Evolutionary conservation across 2,329 filamentous ascomycete genomes (phyloP).

Genomic region (Coniochaeta ligniaria): DNA sequence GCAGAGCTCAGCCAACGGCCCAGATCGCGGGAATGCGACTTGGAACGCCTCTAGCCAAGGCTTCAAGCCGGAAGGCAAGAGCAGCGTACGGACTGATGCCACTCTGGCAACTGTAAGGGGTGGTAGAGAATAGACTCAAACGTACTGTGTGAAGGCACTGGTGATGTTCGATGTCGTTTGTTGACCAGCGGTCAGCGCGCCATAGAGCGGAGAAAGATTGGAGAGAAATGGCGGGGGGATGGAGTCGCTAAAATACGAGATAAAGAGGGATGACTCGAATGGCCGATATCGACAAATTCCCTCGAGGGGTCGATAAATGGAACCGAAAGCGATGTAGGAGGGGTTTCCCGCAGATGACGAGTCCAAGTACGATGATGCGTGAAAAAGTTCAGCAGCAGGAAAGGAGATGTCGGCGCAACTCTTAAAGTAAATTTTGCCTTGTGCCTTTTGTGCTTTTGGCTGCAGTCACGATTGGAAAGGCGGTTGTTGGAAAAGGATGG

Average conservation of each 20-base stretch:
- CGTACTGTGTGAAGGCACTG: not conserved
- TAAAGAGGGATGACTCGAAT: slow-evolving; percentile 2
- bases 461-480: not conserved
- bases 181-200: slow-evolving; percentile 4
- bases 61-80: not conserved
- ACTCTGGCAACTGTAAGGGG: not conserved
- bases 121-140: not conserved
- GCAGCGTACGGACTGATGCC: not conserved
- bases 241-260: slow-evolving; percentile 1
- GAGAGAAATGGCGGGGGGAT: slow-evolving; percentile 3
- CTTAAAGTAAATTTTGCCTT: not conserved
- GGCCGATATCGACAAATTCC: not conserved
- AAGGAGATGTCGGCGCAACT: not conserved
- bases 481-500: not conserved
- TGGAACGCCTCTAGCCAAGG: not conserved
- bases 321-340: not conserved
- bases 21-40: not conserved
- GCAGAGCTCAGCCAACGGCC: not conserved
- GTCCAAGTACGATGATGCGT: not conserved
- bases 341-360: not conserved
- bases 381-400: not conserved
- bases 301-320: not conserved
- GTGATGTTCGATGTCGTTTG: not conserved
- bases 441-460: not conserved
- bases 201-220: slow-evolving; percentile 1